phyloP scores from a whole-genome alignment of 2,329 filamentous ascomycete species.

The Aspergillus felis region DNA sequence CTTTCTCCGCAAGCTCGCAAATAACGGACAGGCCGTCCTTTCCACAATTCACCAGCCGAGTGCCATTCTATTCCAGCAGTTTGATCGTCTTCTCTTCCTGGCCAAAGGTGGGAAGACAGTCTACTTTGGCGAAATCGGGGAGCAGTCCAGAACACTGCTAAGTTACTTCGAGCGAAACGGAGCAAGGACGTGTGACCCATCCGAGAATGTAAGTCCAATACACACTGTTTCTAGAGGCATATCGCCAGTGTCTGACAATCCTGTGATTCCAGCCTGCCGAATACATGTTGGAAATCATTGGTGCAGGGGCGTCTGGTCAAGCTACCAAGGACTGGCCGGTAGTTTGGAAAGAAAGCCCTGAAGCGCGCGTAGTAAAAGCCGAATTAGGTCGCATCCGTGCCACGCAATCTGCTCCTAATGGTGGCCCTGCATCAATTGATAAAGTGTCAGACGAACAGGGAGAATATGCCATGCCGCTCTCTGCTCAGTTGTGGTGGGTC shows the following conservation, averaged over 20 bases:
- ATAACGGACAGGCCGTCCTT: conserved; percentile 80
- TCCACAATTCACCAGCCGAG: conserved; percentile 94
- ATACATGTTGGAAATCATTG: conserved; percentile 60
- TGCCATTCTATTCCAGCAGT: conserved; percentile 87
- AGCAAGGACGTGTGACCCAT: conserved; percentile 53
- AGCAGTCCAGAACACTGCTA: conserved; percentile 53
- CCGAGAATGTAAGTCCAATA: conserved; percentile 51
- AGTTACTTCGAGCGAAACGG: conserved; percentile 63
- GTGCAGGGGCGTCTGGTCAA: conserved; percentile 63
- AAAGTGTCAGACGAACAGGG: conserved; percentile 51
- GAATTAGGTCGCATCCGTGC: conserved; percentile 58
- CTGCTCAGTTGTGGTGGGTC: conserved; percentile 62
- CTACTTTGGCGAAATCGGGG: conserved; percentile 63
- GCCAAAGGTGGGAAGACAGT: conserved; percentile 62
- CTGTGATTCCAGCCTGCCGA: conserved; percentile 54
- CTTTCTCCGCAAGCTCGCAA: conserved; percentile 81
- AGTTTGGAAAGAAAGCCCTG: conserved; percentile 56
- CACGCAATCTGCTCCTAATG: conserved; percentile 32
- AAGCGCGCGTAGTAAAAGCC: conserved; percentile 52
- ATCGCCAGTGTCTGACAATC: conserved; percentile 10
- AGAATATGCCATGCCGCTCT: conserved; percentile 76
- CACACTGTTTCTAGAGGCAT: background rate
- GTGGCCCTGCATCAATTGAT: conserved; percentile 14
- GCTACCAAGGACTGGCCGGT: conserved; percentile 62
- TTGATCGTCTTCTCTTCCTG: conserved; percentile 60